Conservation (phyloP, 768 basidiomycete species). For the Boletales sp. region DNA sequence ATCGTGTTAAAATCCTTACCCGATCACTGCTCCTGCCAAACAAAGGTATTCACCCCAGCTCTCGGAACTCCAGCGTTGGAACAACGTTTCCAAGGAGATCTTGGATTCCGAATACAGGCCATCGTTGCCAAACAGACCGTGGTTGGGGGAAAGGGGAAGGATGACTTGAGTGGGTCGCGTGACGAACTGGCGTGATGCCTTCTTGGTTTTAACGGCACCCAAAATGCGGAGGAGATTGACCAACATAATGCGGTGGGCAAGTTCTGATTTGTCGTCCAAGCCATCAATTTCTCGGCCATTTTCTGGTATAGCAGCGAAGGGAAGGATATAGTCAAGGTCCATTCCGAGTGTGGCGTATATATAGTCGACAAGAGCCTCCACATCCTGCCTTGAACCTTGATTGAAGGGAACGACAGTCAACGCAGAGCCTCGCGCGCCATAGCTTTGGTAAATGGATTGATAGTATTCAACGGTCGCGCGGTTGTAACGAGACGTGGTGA, state of each 20-base stretch:
- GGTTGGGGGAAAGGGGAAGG: conserved; percentile 95
- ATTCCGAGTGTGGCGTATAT: conserved; percentile 94
- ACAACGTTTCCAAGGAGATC: conserved; percentile 95
- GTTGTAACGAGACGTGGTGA: conserved; percentile 97
- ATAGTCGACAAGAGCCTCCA: conserved; percentile 96
- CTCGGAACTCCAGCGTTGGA: conserved; percentile 97
- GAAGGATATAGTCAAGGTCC: conserved; percentile 97
- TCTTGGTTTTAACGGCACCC: conserved; percentile 97
- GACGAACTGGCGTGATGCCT: conserved; percentile 93
- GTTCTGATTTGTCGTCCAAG: conserved; percentile 94
- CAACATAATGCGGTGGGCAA: conserved; percentile 98
- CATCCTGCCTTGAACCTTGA: conserved; percentile 97
- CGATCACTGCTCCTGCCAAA: conserved; percentile 96
- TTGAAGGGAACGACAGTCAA: conserved; percentile 99
- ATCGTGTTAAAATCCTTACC: conserved; percentile 46
- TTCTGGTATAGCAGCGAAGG: conserved; percentile 97
- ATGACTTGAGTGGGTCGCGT: conserved; percentile 99
- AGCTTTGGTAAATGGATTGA: conserved; percentile 94
- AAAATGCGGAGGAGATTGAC: conserved; percentile 94
- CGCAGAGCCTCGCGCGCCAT: conserved; percentile 93
- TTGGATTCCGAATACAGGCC: conserved; percentile 98
- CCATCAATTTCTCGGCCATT: conserved; percentile 98
- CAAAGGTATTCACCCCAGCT: conserved; percentile 99
- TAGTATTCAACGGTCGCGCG: conserved; percentile 97
- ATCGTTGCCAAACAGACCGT: conserved; percentile 96